phyloP scores from a whole-genome alignment of 768 basidiomycete species.

The Podaxis sp. region DNA sequence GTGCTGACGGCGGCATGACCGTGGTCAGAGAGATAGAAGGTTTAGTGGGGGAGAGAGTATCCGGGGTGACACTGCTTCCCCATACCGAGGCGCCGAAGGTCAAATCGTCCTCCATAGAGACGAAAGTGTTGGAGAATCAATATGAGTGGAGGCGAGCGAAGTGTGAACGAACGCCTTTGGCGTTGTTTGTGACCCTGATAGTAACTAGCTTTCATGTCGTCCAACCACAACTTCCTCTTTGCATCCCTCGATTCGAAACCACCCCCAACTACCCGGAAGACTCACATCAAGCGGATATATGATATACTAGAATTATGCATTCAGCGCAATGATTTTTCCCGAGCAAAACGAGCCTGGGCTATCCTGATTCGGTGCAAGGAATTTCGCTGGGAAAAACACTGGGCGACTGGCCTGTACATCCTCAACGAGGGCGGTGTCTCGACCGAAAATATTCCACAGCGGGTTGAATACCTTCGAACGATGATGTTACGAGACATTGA shows the following conservation, averaged over 20 bases:
- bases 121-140: not conserved
- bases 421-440: slow-evolving; percentile 31
- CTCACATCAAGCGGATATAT: slow-evolving; percentile 70
- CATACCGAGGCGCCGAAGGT: slow-evolving; percentile 72
- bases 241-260: slow-evolving; percentile 45
- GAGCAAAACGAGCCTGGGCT: slow-evolving; percentile 69
- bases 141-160: not conserved
- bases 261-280: slow-evolving; percentile 53
- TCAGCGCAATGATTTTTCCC: slow-evolving; percentile 56
- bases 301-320: slow-evolving; percentile 72
- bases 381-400: slow-evolving; percentile 67
- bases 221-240: slow-evolving; percentile 55
- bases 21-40: slow-evolving; percentile 17
- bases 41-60: slow-evolving; percentile 23
- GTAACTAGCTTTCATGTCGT: not conserved
- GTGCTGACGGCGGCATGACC: slow-evolving; percentile 17
- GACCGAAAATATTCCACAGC: slow-evolving; percentile 22
- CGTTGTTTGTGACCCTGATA: slow-evolving; percentile 22
- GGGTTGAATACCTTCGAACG: slow-evolving; percentile 56
- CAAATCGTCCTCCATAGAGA: slow-evolving; percentile 65
- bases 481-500: slow-evolving; percentile 70
- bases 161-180: slow-evolving; percentile 21
- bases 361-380: slow-evolving; percentile 77
- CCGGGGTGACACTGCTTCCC: slow-evolving; percentile 36
- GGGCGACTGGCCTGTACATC: slow-evolving; percentile 63